Evolutionary conservation across 352 stramenopile genomes (phyloP).

Genomic region (Plasmopara muralis): DNA sequence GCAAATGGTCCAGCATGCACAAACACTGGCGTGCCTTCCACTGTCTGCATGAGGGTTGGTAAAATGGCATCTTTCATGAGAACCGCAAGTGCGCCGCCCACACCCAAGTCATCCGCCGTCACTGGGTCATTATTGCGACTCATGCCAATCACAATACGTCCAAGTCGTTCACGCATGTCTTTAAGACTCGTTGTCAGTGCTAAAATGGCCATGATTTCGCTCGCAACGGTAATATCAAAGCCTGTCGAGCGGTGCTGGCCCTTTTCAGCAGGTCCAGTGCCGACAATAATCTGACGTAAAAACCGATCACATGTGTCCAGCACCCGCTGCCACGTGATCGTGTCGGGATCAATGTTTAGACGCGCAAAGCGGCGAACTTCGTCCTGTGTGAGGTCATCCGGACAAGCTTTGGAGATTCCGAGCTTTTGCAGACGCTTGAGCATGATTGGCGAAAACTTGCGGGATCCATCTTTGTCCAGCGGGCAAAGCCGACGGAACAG

Average conservation of each 20-base stretch:
- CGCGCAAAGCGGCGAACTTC: slow-evolving; percentile 90
- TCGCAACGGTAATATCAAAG: slow-evolving; percentile 91
- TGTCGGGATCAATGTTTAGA: slow-evolving; percentile 93
- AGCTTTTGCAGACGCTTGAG: slow-evolving; percentile 92
- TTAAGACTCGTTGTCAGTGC: slow-evolving; percentile 90
- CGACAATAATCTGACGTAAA: slow-evolving; percentile 88
- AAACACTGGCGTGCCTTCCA: slow-evolving; percentile 93
- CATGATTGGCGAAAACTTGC: slow-evolving; percentile 90
- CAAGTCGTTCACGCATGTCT: slow-evolving; percentile 92
- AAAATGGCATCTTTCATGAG: slow-evolving; percentile 98
- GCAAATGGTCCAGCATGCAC: slow-evolving; percentile 98
- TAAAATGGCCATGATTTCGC: slow-evolving; percentile 98
- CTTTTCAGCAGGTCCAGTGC: slow-evolving; percentile 88
- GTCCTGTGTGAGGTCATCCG: slow-evolving; percentile 91
- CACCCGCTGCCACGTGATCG: slow-evolving; percentile 91
- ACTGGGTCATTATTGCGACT: slow-evolving; percentile 79
- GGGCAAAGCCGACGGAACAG: slow-evolving; percentile 84
- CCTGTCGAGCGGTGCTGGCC: slow-evolving; percentile 62
- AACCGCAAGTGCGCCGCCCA: slow-evolving; percentile 93
- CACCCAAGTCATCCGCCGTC: slow-evolving; percentile 95
- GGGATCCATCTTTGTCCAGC: slow-evolving; percentile 69
- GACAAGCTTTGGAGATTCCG: slow-evolving; percentile 88
- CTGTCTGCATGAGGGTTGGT: slow-evolving; percentile 97
- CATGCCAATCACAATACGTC: slow-evolving; percentile 92
- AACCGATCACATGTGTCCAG: slow-evolving; percentile 97